Evolutionary conservation across 2,329 filamentous ascomycete genomes (phyloP), one percentile per base, ranked within the genome.

Genomic region (Calonectria honghensis): DNA sequence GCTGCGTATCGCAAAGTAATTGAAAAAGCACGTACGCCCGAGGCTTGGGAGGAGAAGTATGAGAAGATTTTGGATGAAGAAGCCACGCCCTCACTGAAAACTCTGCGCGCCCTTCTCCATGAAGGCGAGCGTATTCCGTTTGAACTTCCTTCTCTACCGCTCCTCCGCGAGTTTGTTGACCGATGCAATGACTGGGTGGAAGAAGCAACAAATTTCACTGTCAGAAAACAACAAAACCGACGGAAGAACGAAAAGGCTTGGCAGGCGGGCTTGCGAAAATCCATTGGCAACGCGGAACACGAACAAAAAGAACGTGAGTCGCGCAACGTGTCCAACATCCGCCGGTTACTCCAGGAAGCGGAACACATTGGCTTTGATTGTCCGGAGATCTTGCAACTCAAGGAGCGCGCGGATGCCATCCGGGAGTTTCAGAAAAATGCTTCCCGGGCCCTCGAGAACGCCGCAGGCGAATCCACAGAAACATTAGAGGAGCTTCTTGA

Each of bases 111-210:
- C 64, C 89, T 99, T 70, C 89, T 98, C 73, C 93, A 94, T 83
- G 97, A 99, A 89, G 97, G 97, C 85, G 97, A 99, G 87, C 96
- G 95, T 85, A 98, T 99, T 82, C 96, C 96, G 73, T 97, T 95
- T 88, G 94, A 95, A 73, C 90, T 99, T 76, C 92, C 93, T 78
- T 96, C 95, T 76, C 90, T 99, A 76, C 91, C 94, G 80, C 91
- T 95, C 80, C 90, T 99, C 79, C 94, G 93, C 85, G 91, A 93
- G 78, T 99, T 98, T 87, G 97, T 99, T 84, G 96, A 98, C 80
- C 94, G 95, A 81, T 98, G 97, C 88, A 97, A 98, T 85, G 96
- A 98, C 83, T 98, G 97, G 94, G 95, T 98, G 76, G 97, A 98
- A 81, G 96, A 98, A 86, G 97, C 97, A 78, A 97, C 95, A 81